Evolutionary conservation across 257 asterid species (phyloP), one percentile per base, ranked within the genome.

Genomic region (Catharanthus roseus): DNA sequence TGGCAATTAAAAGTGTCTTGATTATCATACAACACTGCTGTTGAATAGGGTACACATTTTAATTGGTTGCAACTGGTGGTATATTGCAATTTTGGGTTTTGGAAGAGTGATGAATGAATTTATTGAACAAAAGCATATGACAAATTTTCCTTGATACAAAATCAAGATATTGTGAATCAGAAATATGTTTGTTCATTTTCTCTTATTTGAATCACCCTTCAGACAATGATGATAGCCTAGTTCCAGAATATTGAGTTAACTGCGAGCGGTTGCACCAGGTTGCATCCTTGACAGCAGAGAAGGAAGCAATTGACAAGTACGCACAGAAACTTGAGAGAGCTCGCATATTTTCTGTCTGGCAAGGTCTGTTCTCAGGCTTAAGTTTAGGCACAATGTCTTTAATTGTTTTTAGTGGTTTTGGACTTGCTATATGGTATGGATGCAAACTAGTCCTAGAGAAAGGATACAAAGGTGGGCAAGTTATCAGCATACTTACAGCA

Each of bases 341-440:
- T 18, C 84, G 81, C 72, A 77, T 61, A 42, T 82, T 85, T 12
- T 77, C 88, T 7, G 86, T 85, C 31, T 77, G 80, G 15, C 90
- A 90, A 79, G 91, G 91, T 3, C 69, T 88, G 67, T 89, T 81
- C 34, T 84, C 82, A 7, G 97, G 97, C 33, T 45, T 88, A 47
- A 91, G 93, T 13, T 54, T 79, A 1, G 90, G 97, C n/a, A 53
- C 77, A 21, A 75, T 85, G 26, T 69, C 81, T 70, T 58, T 85
- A 0, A 78, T 80, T 53, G 62, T 90, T 4, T 83, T 78, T 63
- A 65, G 82, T 74, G 79, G 88, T 75, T 86, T 85, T 24, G 96
- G 84, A 0, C 84, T 90, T 28, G 96, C 93, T 0, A 66, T 88
- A 12, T 90, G 97, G 97, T 84, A 78, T 53, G 96, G 96, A 3